Base-by-base conservation (phyloP, 2,329 filamentous ascomycete genomes). In the Aspergillus pseudoterreus region DNA sequence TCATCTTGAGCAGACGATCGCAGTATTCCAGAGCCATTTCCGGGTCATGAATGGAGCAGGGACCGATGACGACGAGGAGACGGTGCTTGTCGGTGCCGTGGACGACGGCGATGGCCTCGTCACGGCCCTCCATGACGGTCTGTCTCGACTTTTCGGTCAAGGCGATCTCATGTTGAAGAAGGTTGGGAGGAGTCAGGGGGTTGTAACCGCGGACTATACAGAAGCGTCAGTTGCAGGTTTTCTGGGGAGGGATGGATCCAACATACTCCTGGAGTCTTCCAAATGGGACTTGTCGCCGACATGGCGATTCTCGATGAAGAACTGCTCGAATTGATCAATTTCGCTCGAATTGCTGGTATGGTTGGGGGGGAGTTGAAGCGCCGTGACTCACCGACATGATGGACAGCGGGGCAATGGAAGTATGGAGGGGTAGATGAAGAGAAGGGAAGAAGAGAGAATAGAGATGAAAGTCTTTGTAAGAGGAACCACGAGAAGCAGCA, bases 41-140 rank as follows among this genome's bases (percentile, higher is more conserved):
- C 15, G 94, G 92, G 70, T 99, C 94, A 78, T 99, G 94, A 72
- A 99, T 96, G 21, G 90, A 96, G 80, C 94, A 99, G 22, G 94
- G 94, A 1, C 94, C 94, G 57, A 97, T 85, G 66, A 97, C 86
- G 58, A 99, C 86, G 47, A 90, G 76, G 45, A 90, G 70, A 51
- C 84, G 76, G 65, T 80, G 73, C 60, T 78, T 75, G 49, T 69
- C 61, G 53, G 71, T 76, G 65, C 83, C 80, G 57, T 83, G 81
- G 27, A 86, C 81, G 57, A 87, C 75, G 11, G 79, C 78, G 54
- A 81, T 81, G 38, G 82, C 75, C 61, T 86, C 83, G 51, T 80
- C 76, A 60, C 84, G 82, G 32, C 78, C 82, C 48, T 75, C 67
- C 42, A 85, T 71, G 33, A 86, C 84, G 4, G 82, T 83, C 56